Evolutionary conservation across 1,284 basidiomycete species (phyloP).

Genomic region (Ganoderma sinense): DNA sequence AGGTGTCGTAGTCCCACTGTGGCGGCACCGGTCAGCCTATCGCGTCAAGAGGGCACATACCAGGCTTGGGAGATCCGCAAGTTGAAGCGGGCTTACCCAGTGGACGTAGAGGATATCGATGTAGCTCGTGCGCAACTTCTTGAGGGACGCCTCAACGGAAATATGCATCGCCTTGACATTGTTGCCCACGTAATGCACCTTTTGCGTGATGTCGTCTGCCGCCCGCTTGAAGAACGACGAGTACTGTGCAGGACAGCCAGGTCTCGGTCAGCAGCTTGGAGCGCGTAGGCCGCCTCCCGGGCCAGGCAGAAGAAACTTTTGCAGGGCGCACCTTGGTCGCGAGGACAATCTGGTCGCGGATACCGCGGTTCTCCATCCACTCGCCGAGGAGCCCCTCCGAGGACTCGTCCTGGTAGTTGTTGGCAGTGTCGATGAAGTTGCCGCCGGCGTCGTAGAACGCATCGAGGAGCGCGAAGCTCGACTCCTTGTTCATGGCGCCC

Average conservation of each 20-base stretch:
- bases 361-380: slow-evolving; percentile 50
- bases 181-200: slow-evolving; percentile 47
- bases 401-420: slow-evolving; percentile 42
- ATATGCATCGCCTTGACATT: slow-evolving; percentile 42
- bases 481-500: slow-evolving; percentile 49
- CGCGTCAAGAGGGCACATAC: not conserved
- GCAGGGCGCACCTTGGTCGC: slow-evolving; percentile 46
- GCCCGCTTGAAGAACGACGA: slow-evolving; percentile 44
- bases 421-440: slow-evolving; percentile 45
- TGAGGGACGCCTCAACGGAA: slow-evolving; percentile 47
- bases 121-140: slow-evolving; percentile 55
- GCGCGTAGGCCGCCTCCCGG: too few species aligned
- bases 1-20: slow-evolving; percentile 51
- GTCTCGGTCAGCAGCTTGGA: not conserved
- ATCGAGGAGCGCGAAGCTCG: slow-evolving; percentile 41
- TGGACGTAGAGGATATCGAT: slow-evolving; percentile 51
- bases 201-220: slow-evolving; percentile 29
- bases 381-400: slow-evolving; percentile 49
- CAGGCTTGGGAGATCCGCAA: too few species aligned
- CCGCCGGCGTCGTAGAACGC: too few species aligned
- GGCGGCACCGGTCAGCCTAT: not conserved
- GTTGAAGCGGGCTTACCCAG: too few species aligned
- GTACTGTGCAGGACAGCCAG: slow-evolving; percentile 39
- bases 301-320: too few species aligned
- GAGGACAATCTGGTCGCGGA: slow-evolving; percentile 52